Conservation (phyloP, 805 yeast genomes). For the Wickerhamiella vanderwaltii region DNA sequence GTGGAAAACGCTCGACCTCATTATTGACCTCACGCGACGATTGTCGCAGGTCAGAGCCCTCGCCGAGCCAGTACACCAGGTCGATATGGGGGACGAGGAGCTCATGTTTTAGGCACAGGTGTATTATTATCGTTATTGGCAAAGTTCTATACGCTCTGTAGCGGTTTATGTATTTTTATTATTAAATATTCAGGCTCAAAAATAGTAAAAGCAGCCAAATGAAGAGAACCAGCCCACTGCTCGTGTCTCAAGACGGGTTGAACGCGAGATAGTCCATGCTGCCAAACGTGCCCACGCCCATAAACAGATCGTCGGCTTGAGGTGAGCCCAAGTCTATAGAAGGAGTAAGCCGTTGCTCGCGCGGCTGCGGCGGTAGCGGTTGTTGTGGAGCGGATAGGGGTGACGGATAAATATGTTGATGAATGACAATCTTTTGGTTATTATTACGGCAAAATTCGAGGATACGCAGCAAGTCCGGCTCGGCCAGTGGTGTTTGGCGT, state of each 20-base stretch:
- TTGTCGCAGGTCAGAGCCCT: neutral
- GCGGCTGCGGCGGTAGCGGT: neutral
- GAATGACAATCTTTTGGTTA: constrained; percentile 43
- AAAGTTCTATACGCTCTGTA: no score
- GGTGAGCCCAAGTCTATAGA: constrained; percentile 2
- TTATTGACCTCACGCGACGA: neutral
- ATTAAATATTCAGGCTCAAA: no score
- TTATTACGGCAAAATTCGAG: constrained; percentile 20
- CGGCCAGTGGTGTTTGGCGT: constrained; percentile 20
- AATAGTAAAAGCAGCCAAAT: no score
- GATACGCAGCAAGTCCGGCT: constrained; percentile 21
- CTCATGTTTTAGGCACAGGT: neutral
- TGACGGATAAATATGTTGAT: constrained; percentile 54
- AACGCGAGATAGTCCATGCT: constrained; percentile 18
- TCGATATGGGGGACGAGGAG: neutral
- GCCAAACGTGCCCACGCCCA: constrained; percentile 6
- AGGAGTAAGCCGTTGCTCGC: neutral
- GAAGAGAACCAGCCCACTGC: no score
- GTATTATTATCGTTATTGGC: no score
- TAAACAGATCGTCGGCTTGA: constrained; percentile 6
- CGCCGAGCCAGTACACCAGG: neutral
- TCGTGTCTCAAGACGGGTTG: constrained; percentile 19
- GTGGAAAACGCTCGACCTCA: constrained; percentile 1
- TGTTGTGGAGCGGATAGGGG: neutral
- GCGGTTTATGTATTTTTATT: no score